Base-by-base conservation (phyloP, 2,329 filamentous ascomycete genomes). In the Penicillium psychrosexuale region DNA sequence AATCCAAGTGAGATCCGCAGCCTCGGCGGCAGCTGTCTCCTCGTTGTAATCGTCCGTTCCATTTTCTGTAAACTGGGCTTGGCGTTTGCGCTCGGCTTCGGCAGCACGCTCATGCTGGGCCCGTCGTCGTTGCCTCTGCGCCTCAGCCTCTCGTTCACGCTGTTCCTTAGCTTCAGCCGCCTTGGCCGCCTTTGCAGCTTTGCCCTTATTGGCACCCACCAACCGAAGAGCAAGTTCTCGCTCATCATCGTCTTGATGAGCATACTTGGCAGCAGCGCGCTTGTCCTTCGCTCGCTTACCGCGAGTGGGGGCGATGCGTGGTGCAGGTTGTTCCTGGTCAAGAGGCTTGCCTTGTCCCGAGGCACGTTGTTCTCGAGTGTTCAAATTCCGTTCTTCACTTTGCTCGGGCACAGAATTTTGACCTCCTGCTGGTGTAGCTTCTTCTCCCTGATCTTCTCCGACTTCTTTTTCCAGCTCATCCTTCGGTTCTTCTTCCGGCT, bases 231-330 rank as follows among this genome's bases (percentile, higher is more conserved):
- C 91, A 0, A 92, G 83, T 7, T 83, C 84, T 12, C 91, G 90
- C 67, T 99, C 94, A 73, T 96, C 93, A 52, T 96, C 91, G 65
- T 97, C 93, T 78, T 97, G 94, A 64, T 95, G 80, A 43, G 89
- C 93, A 75, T 99, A 99, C 71, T 96, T 97, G 55, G 84, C 79
- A 3, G 90, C 90, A 2, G 90, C 86, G 72, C 94, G 96, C 78
- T 95, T 96, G 40, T 87, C 86, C 70, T 96, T 96, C 56, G 82
- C 82, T 55, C 84, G 85, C 71, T 95, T 91, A 30, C 91, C 91
- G 54, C 92, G 86, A 13, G 80, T 73, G 43, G 66, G 61, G 13
- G 66, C 54, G 22, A 57, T 54, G 9, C 65, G 64, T n/a, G 63
- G 53, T 22, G 59, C 56, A 7, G 57, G 43, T 8, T 64, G 47